Evolutionary conservation across 2,329 filamentous ascomycete species (phyloP).

Genomic region (Ploettnerulaceae sp.): DNA sequence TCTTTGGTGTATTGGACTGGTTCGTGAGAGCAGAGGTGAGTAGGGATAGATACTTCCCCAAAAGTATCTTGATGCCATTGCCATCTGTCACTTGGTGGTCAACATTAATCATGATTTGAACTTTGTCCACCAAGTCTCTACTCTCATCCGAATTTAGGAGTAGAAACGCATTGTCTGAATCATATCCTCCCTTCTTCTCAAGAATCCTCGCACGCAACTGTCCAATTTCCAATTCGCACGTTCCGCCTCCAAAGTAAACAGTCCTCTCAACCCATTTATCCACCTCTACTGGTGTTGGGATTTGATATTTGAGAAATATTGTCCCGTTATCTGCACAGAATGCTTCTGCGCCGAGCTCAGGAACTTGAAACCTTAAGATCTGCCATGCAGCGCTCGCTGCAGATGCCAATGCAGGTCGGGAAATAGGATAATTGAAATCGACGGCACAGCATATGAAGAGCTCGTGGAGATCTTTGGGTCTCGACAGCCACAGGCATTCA

Average conservation of each 20-base stretch:
- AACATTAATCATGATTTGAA: conserved; percentile 21
- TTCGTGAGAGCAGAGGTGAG: conserved; percentile 9
- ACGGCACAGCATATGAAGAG: conserved; percentile 16
- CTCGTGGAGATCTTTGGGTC: conserved; percentile 16
- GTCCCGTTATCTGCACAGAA: conserved; percentile 9
- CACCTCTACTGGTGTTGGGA: conserved; percentile 5
- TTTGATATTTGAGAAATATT: conserved; percentile 12
- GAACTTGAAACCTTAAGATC: conserved; percentile 15
- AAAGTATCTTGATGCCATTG: conserved; percentile 23
- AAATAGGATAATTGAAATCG: background rate
- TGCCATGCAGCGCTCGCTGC: conserved; percentile 15
- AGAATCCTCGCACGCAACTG: conserved; percentile 11
- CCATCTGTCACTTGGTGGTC: conserved; percentile 27
- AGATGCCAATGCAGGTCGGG: background rate
- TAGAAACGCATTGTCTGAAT: conserved; percentile 13
- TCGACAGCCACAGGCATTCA: conserved; percentile 20
- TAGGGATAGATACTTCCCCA: conserved; percentile 19
- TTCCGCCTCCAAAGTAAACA: background rate
- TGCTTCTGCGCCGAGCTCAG: conserved; percentile 14
- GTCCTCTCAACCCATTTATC: conserved; percentile 12
- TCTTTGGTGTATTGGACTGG: background rate
- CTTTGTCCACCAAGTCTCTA: background rate
- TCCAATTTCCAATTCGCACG: conserved; percentile 2
- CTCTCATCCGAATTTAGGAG: conserved; percentile 2
- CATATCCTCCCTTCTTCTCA: conserved; percentile 1